Evolutionary conservation across 257 asterid species (phyloP).

Genomic region (Solanum corneliomulleri): DNA sequence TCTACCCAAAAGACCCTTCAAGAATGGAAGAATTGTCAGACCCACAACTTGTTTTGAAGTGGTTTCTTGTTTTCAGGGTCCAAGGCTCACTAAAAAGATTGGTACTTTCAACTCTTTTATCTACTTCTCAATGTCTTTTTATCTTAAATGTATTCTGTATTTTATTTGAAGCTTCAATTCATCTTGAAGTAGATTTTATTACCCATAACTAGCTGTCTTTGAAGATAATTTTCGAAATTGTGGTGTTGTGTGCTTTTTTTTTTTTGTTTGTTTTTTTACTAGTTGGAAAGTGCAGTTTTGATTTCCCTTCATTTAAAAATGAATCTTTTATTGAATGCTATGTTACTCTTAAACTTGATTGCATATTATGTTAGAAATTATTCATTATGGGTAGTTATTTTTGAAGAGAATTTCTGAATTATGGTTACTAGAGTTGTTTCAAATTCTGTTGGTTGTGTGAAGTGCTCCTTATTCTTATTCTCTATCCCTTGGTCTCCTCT

Average conservation of each 20-base stretch:
- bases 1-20: constrained; percentile 25
- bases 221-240: not conserved
- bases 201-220: not conserved
- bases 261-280: not conserved
- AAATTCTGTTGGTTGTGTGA: not conserved
- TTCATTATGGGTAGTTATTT: not conserved
- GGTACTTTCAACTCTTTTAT: constrained; percentile 23
- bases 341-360: not conserved
- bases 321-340: not conserved
- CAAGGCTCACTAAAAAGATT: constrained; percentile 33
- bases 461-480: not conserved
- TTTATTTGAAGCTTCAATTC: not conserved
- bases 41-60: constrained; percentile 28
- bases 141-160: not conserved
- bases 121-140: not conserved
- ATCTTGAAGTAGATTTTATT: not conserved
- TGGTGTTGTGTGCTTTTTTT: not conserved
- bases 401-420: not conserved
- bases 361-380: not conserved
- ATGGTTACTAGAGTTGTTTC: not conserved
- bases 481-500: not conserved
- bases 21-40: constrained; percentile 14
- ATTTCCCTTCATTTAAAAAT: not conserved
- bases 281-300: not conserved
- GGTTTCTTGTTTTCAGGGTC: constrained; percentile 28